Base-by-base conservation (phyloP, 805 yeast species). In the Wickerhamiella alocasiicola region DNA sequence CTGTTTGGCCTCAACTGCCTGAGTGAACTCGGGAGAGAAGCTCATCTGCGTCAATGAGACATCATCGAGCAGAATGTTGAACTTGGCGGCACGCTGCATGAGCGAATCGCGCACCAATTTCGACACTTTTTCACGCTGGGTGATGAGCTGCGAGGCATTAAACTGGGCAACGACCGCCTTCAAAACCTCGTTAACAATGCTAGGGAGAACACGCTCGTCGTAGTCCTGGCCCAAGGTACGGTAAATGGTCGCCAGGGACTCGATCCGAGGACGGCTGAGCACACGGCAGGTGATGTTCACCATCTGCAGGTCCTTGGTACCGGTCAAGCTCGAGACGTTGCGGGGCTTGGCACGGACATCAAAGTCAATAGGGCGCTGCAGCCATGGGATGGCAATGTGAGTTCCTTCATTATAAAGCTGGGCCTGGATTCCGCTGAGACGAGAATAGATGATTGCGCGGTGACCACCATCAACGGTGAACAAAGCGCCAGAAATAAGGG, bases 201-300 rank as follows among this genome's bases (percentile, higher is more conserved):
- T 82, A 29, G 98, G 98, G 53, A 91, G 70, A 15, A 91, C 95
- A 54, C 95, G 78, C 66, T 91, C 98, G 59, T 91, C 98, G 63
- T 88, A 91, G 61, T 91, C 97, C 41, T 69, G 70, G 39, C 98
- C 98, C 51, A 91, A 68, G 2, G 98, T 91, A 57, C 97, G 77
- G 66, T 74, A 91, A 49, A 91, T 82, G 9, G 68, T 70, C 19
- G 97, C 95, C 50, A 91, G 69, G 39, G 84, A 75, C 39, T 63
- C 61, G 21, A 84, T 71, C 43, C 81, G 79, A 0, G 98, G 98
- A 60, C 87, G 78, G 42, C 93, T 80, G 53, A 91, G 72, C 19
- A 91, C 98, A 67, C 98, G 79, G 63, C 98, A 91, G n/a, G 97
- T 88, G 57, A 91, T 88, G 62, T 85, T 91, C 37, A 91, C 98